Percentiles rank a stretch among this genome's conserved stretches.
Evolutionary conservation across 2,329 filamentous ascomycete species (phyloP).

Genomic region (Pseudogymnoascus sp.): DNA sequence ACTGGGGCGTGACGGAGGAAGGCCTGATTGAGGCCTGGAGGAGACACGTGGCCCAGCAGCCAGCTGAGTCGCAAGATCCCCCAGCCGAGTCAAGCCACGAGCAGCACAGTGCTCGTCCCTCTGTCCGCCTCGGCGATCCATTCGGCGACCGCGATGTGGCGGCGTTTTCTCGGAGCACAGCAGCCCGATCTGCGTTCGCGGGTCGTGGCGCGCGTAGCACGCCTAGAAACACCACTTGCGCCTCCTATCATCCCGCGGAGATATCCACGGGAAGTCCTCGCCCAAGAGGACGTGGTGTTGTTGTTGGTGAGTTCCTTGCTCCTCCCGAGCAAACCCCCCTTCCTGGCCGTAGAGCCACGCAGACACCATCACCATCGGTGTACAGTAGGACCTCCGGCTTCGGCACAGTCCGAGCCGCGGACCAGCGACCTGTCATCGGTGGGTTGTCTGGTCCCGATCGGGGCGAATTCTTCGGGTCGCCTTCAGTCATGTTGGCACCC

Average conservation of each 20-base stretch:
- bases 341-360: neutral
- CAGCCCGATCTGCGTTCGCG: neutral
- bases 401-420: neutral
- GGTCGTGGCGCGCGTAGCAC: neutral
- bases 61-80: neutral
- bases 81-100: neutral
- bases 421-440: neutral
- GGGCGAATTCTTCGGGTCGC: neutral
- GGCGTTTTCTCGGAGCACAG: neutral
- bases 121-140: neutral
- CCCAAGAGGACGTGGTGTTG: neutral
- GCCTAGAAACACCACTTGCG: neutral
- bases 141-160: neutral
- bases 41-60: neutral
- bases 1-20: neutral
- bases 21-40: neutral
- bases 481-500: neutral
- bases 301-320: neutral
- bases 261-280: neutral
- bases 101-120: neutral
- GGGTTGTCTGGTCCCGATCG: neutral
- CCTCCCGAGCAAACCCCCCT: neutral
- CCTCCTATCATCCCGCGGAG: neutral
- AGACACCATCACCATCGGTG: neutral
- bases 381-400: slow-evolving; percentile 1